Evolutionary conservation across 805 yeast genomes (phyloP), one percentile per base, ranked within the genome.

Genomic region (Kuraishia capsulata): DNA sequence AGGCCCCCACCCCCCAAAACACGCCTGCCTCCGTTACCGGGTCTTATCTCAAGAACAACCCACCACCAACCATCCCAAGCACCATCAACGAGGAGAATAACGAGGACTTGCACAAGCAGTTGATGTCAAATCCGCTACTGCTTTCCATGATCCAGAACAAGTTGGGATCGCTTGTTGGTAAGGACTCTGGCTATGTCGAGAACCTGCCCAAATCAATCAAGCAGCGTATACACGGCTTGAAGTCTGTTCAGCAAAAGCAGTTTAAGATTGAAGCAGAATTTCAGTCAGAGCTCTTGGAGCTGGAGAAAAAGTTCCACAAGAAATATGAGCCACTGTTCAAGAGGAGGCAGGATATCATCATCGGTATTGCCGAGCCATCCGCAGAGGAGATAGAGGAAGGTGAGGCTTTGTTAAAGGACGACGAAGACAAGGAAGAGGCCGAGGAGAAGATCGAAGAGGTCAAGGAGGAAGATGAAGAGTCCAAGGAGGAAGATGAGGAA

Each of bases 1-100:
- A 79, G 52, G 97, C 98, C 5, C 98, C 98, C 33, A 92, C 98
- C 1, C 98, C 98, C 4, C 98, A 92, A 57, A 92, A 92, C 70
- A 92, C 98, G 1, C 98, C 98, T 13, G 85, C 97, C 3, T 78
- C 90, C 26, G 84, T 81, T 28, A 71, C 86, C 31, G 78, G 77
- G 44, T 80, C 89, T 18, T 84, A 78, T 54, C 65, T 87, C 58
- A 77, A 73, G 55, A 66, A 71, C 40, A 70, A 69, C 37, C 71
- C 76, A 48, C 76, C 75, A 18, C 78, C 80, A 17, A 61, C 69
- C 24, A 74, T 78, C 37, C 78, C 86, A 20, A 61, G 68, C 38
- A 86, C 96, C 33, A 85, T 85, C 53, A 72, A 69, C 46, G 96
- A 88, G 56, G 81, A 65, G 36, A 49, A 48, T 36, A 28, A 13